Evolutionary conservation across 805 yeast species (phyloP).

Genomic region (Suhomyces prunicola): DNA sequence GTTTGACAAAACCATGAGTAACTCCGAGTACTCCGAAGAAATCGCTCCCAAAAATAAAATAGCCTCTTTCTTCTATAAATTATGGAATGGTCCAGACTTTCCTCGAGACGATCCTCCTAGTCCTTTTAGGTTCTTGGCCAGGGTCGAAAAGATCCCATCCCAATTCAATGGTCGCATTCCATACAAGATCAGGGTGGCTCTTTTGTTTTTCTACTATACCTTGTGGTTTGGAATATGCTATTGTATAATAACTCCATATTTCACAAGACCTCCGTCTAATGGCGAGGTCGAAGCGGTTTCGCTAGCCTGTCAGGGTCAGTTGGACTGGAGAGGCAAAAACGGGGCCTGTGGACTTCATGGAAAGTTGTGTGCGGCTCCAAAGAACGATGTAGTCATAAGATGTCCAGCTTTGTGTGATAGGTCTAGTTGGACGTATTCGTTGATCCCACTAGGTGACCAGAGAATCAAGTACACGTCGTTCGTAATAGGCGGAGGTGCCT

Average conservation of each 20-base stretch:
- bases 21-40: not conserved
- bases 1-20: not conserved
- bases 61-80: conserved; percentile 18
- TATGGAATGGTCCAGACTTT: conserved; percentile 57
- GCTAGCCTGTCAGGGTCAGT: conserved; percentile 47
- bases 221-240: conserved; percentile 46
- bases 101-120: conserved; percentile 12
- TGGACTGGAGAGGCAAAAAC: conserved; percentile 71
- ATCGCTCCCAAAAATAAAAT: not conserved
- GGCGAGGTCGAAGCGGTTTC: conserved; percentile 27
- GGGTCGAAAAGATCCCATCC: conserved; percentile 44
- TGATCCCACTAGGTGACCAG: conserved; percentile 68
- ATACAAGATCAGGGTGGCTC: conserved; percentile 19
- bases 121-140: conserved; percentile 11
- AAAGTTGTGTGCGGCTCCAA: conserved; percentile 50
- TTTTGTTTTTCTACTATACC: conserved; percentile 37
- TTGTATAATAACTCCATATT: conserved; percentile 43
- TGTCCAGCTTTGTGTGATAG: conserved; percentile 89
- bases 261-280: conserved; percentile 22
- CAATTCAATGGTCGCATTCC: conserved; percentile 29
- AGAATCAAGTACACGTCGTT: conserved; percentile 67
- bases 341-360: conserved; percentile 74
- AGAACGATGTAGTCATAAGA: conserved; percentile 50
- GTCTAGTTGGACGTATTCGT: conserved; percentile 72
- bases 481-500: conserved; percentile 72